Evolutionary conservation across 1,139 yeast species (phyloP), one percentile per base, ranked within the genome.

Genomic region (Pichia sp.): DNA sequence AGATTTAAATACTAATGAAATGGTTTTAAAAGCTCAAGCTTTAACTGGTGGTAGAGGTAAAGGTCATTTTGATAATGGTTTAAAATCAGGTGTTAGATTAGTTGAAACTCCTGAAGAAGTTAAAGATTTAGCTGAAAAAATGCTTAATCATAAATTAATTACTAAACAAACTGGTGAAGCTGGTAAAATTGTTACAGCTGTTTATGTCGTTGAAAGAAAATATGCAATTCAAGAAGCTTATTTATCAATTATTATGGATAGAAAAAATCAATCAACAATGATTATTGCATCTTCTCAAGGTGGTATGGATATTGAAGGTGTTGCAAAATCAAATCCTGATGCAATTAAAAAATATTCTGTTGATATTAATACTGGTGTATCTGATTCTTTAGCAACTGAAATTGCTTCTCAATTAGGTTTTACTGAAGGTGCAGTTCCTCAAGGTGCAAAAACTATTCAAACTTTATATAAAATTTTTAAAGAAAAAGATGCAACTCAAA

Each of bases 231-330:
- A 95, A 60, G 99, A 92, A 74, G 96, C 97, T 54, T 92, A 92
- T 73, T 72, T 94, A 59, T 95, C 97, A 57, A 88, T 94, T 61
- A 78, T 94, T 61, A 80, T 90, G 86, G 98, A 92, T 78, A 86
- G 99, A 74, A 79, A 82, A 59, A 77, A 84, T 57, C 96, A 90
- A 73, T 76, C 81, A 60, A 96, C 97, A 55, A 77, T 92, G 73
- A 87, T 92, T 66, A 96, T 92, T 58, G 97, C 96, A 44, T 88
- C 97, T 37, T 76, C 95, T 58, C 95, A 92, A 75, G 99, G 99
- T 75, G 99, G 99, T 76, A 90, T 94, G 96, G 97, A 92, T 73
- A 94, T 92, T 66, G 99, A 92, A 76, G 96, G 95, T 69, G 97
- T 94, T 59, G 99, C 98, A 54, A 85, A 85, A 61, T 82, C 78